Base-by-base conservation (phyloP, 2,329 filamentous ascomycete species). In the Talaromyces sp. region DNA sequence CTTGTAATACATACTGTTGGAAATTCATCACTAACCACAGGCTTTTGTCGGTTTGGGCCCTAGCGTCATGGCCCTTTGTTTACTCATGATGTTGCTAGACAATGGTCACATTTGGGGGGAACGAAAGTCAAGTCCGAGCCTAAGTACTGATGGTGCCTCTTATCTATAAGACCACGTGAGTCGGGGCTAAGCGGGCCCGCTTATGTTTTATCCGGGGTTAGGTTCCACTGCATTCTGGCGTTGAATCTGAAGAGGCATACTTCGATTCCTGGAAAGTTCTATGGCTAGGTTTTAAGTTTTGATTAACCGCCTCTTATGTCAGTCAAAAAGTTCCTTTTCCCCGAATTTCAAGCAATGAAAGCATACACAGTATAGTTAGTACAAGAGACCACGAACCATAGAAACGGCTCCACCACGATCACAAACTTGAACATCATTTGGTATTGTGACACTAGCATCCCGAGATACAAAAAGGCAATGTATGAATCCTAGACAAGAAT, bases 1-100 rank as follows among this genome's bases (percentile, higher is more conserved):
- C 20, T 22, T 22, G 37, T 37, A 20, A n/a, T 13, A 22, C 7
- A 22, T 16, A 22, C 14, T 27, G 7, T 27, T 24, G 11, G 7
- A 7, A 24, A 10, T 41, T 14, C 14, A 30, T 39, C 35, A 62
- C 65, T 59, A 43, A 66, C 66, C 63, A 54, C 65, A 68, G 30
- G 66, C 64, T 51, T 69, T 69, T n/a, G 65, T 69, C 33, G 66
- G 66, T 56, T 64, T 68, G 5, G 65, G 65, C 4, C 62, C 66
- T 32, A 62, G 33, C 22, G 56, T 48, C 29, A 59, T 50, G 4
- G 50, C 48, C 48, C 51, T 46, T n/a, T 51, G 54, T 47, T 55
- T 62, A 29, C 58, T 58, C 61, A 66, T 67, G 39, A 35, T 49
- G 50, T 9, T 27, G 24, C 44, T 30, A 30, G 33, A 29, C 27